Base-by-base conservation (phyloP, 2,329 filamentous ascomycete genomes). In the Shiraia sp. region DNA sequence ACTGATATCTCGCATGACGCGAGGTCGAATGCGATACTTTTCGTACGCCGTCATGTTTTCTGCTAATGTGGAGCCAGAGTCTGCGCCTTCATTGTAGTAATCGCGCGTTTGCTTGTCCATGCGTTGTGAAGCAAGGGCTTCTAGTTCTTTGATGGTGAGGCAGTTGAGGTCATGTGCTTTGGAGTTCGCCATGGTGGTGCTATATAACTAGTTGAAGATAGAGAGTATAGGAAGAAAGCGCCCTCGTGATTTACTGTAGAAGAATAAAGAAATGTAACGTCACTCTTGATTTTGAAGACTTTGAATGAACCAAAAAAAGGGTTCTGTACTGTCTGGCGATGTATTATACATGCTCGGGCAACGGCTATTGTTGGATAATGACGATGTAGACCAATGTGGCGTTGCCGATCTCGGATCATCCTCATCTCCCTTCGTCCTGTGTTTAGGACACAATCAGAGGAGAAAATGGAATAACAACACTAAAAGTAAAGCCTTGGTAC, bases 1-100 rank as follows among this genome's bases (percentile, higher is more conserved):
- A 0, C 57, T 60, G 16, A 75, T 66, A 28, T 72, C 67, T 25
- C 70, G 65, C 1, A 76, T 59, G 17, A 76, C 65, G 9, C 59
- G 59, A 7, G 61, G 59, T 7, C 59, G 53, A 23, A 65, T 63
- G 13, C 61, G 58, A 42, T 65, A 65, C 24, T 62, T 63, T 17
- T 59, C 46, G 35, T 63, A 65, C 8, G 61, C 59, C 9, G 52
- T 37, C 12, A 55, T 53, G 42, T 65, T 65, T 19, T 63, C 59
- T 19, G 45, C 45, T 13, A 65, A 40, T 1, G 59, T 62, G 2
- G 40, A 47, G 13, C 56, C 56, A 3, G 42, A 48, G 28, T 59
- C 57, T 19, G 59, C 49, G 27, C 59, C 59, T 51, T 54, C 51
- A 14, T 61, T 63, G 42, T 59, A 61, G 32, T 60, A 61, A 34